A percentile compares a stretch with the other conserved stretches of the same genome.
These are phyloP conservation scores for Arabis hirsuta DNA, from an alignment of 345 rosid genomes.

Conservation along the genomic window DNA sequence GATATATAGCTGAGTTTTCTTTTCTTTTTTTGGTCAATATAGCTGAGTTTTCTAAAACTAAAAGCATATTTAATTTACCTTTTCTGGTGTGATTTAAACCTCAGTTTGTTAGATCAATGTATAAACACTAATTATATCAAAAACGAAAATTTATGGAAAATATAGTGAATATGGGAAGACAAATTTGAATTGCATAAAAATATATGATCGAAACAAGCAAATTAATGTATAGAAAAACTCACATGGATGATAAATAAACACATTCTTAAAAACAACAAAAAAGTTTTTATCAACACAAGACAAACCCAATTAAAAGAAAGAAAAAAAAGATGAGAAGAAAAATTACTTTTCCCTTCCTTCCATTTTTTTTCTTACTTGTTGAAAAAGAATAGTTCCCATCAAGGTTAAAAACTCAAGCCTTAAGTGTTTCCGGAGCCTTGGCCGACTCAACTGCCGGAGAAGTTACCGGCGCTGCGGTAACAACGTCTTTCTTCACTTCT, in stretches of 20 bases:
- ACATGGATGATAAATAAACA: constrained; percentile 39
- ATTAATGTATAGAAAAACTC: constrained; percentile 18
- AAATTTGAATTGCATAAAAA: neutral
- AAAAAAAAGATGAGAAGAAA: no score
- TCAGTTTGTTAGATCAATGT: neutral
- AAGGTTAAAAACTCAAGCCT: constrained; percentile 45
- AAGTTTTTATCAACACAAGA: constrained; percentile 37
- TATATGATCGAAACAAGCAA: constrained; percentile 28
- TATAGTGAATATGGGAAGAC: neutral
- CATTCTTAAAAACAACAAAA: neutral
- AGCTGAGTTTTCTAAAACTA: neutral
- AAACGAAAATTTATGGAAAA: no score
- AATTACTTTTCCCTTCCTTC: no score
- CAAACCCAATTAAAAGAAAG: constrained; percentile 12
- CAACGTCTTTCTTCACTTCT: constrained; percentile 50
- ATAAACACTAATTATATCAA: neutral
- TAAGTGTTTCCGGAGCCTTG: constrained; percentile 34
- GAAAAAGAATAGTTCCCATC: neutral
- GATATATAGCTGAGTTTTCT: no score
- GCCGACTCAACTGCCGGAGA: constrained; percentile 11
- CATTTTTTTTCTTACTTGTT: no score
- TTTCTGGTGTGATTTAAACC: neutral
- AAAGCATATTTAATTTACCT: neutral
- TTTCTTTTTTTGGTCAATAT: no score
- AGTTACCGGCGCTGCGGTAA: constrained; percentile 19